Evolutionary conservation across 2,329 filamentous ascomycete genomes (phyloP).

Genomic region (Aspergillus calidoustus): DNA sequence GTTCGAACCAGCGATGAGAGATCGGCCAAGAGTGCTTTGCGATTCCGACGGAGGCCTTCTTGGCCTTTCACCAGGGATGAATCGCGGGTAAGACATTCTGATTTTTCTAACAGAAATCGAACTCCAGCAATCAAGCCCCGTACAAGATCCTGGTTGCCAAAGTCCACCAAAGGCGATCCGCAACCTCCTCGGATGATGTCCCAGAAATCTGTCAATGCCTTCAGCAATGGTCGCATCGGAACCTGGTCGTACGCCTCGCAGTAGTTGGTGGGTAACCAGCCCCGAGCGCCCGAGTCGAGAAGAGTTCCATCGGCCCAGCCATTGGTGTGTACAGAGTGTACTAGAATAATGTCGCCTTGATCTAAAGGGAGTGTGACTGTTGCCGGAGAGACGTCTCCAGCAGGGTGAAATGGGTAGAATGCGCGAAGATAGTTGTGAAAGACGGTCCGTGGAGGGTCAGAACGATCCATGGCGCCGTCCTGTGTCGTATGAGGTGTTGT

Average conservation of each 20-base stretch:
- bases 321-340: slow-evolving; percentile 97
- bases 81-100: slow-evolving; percentile 84
- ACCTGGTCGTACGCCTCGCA: slow-evolving; percentile 93
- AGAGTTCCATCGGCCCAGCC: slow-evolving; percentile 98
- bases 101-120: slow-evolving; percentile 86
- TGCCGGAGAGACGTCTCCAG: slow-evolving; percentile 74
- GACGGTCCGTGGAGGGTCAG: slow-evolving; percentile 60
- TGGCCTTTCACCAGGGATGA: slow-evolving; percentile 74
- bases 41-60: slow-evolving; percentile 75
- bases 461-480: slow-evolving; percentile 58
- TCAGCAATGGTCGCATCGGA: slow-evolving; percentile 81
- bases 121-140: slow-evolving; percentile 93
- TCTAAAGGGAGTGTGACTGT: slow-evolving; percentile 88
- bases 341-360: slow-evolving; percentile 87
- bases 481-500: slow-evolving; percentile 66
- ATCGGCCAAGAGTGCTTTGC: slow-evolving; percentile 87
- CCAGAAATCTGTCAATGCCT: slow-evolving; percentile 89
- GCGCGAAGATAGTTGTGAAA: slow-evolving; percentile 96
- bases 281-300: slow-evolving; percentile 80
- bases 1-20: slow-evolving; percentile 87
- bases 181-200: slow-evolving; percentile 81
- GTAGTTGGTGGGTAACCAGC: slow-evolving; percentile 98
- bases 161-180: slow-evolving; percentile 75
- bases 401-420: slow-evolving; percentile 89
- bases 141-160: slow-evolving; percentile 91